These are phyloP conservation scores for Xylaria sp. DNA, from an alignment of 2,329 filamentous ascomycete genomes.

Conservation along the genomic window DNA sequence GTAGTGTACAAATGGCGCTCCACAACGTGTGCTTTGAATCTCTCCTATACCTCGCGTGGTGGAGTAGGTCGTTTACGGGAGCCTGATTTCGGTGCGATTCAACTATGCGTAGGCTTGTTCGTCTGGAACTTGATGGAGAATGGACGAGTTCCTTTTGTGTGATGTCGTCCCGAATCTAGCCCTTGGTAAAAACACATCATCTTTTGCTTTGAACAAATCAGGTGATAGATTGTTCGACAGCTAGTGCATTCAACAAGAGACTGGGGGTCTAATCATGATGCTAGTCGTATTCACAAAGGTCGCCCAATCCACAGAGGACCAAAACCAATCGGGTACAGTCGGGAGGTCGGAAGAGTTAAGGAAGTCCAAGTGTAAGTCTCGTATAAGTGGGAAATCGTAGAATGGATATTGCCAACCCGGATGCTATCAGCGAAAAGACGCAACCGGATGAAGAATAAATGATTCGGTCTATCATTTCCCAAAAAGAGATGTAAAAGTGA, in stretches of 20 bases:
- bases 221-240: neutral
- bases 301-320: neutral
- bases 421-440: neutral
- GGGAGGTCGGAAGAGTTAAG: constrained; percentile 18
- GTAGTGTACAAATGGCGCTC: neutral
- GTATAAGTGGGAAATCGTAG: constrained; percentile 13
- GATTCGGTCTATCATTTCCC: constrained; percentile 3
- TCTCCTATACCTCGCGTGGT: neutral
- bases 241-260: constrained; percentile 16
- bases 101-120: constrained; percentile 6
- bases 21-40: constrained; percentile 5
- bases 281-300: constrained; percentile 4
- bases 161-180: constrained; percentile 20
- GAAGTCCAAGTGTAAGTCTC: constrained; percentile 10
- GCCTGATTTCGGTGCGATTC: neutral
- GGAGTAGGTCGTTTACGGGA: neutral
- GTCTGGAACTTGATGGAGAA: constrained; percentile 8
- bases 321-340: constrained; percentile 21
- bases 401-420: neutral
- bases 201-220: constrained; percentile 12
- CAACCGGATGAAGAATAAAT: neutral
- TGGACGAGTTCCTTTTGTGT: constrained; percentile 14
- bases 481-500: neutral
- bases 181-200: constrained; percentile 27
- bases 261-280: constrained; percentile 10